Evolutionary conservation across 2,329 filamentous ascomycete genomes (phyloP), one percentile per base, ranked within the genome.

Genomic region (Nothopassalora personata): DNA sequence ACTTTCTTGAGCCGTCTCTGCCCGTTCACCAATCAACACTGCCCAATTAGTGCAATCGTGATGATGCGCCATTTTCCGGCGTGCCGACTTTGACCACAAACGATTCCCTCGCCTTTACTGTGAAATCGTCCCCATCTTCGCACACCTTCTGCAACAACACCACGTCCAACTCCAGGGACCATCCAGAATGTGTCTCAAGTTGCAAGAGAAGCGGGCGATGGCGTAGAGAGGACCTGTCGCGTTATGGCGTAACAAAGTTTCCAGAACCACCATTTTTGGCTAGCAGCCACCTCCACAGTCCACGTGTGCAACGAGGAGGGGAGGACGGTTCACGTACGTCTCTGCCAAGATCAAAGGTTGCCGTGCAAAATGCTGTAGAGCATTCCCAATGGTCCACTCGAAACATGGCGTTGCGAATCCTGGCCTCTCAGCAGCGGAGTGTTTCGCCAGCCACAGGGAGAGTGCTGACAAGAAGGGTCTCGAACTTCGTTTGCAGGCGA

Each of bases 211-310:
- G 46, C 46, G 11, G 15, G 11, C 8, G 11, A 49, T 15, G 39
- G 39, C 39, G 39, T 43, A 6, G 4, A 23, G 8, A 45, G 23
- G 19, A 46, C 15, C 36, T 30, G 52, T 54, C 52, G 46, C 52
- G 52, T 54, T 54, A 46, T 54, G 3, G 23, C 23, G 23, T 36
- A n/a, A 28, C 52, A 54, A 54, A 31, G 34, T 54, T 54, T 54
- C 46, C 52, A 23, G 50, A 19, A 23, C 19, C 52, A 36, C 52
- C 28, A 43, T 30, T 30, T 45, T 39, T 23, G 34, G 52, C 34
- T 23, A 45, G 36, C 34, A 39, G 52, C 52, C 34, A 54, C 52
- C 34, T 45, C 31, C 34, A 23, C 36, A 28, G 52, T 43, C 31
- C 19, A 45, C 39, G 52, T 28, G n/a, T 54, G 52, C 52, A 46